Evolutionary conservation across 495 filamentous ascomycete genomes (phyloP).

Genomic region (Physcia stellaris): DNA sequence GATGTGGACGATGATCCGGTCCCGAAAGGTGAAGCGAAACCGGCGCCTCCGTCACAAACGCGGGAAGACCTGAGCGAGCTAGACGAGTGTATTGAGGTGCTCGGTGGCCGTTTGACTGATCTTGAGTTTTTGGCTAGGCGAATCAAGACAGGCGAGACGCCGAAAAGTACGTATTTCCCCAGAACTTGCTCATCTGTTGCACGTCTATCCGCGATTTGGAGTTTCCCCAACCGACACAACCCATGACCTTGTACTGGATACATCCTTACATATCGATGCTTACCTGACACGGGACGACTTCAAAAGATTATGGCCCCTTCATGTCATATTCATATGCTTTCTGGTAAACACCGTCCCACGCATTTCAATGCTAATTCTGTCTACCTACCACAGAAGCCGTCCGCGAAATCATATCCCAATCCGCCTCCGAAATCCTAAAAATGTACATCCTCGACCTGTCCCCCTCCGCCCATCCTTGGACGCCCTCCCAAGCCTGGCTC

Average conservation of each 20-base stretch:
- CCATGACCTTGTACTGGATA: background rate
- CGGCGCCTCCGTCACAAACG: constrained; percentile 22
- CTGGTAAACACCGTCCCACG: too few species aligned
- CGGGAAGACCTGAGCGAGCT: constrained; percentile 45
- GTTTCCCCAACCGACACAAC: background rate
- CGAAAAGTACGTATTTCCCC: constrained; percentile 34
- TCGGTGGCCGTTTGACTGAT: constrained; percentile 86
- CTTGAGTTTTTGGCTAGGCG: constrained; percentile 83
- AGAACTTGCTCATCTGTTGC: too few species aligned
- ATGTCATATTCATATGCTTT: too few species aligned
- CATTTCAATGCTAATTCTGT: background rate
- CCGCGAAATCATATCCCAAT: constrained; percentile 74
- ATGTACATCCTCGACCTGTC: constrained; percentile 62
- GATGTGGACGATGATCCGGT: constrained; percentile 27
- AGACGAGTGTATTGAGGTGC: constrained; percentile 63
- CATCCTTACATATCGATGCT: too few species aligned
- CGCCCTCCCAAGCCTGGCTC: constrained; percentile 76
- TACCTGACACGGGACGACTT: too few species aligned
- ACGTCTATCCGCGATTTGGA: too few species aligned
- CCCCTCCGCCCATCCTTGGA: constrained; percentile 43
- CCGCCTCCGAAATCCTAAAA: constrained; percentile 79
- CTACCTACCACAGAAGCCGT: constrained; percentile 68
- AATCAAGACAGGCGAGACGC: constrained; percentile 82
- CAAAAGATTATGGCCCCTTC: too few species aligned
- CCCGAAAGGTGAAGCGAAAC: constrained; percentile 20